A percentile compares a stretch with the other conserved stretches of the same genome.
Conservation (phyloP, 2,329 filamentous ascomycete genomes). For the Alternaria conjuncta region DNA sequence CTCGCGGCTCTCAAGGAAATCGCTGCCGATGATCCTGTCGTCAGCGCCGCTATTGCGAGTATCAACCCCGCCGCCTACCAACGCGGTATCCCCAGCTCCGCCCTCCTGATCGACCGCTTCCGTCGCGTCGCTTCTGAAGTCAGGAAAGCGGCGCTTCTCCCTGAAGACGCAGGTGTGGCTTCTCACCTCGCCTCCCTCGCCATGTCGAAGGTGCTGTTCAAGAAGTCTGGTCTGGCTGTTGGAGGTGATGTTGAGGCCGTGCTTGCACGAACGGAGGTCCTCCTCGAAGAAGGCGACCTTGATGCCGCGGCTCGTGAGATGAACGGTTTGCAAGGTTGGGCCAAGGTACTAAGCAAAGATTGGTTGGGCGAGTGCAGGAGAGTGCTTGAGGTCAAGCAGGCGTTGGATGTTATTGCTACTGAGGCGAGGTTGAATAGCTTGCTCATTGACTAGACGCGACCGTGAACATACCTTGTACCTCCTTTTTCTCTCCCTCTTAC, state of each 20-base stretch:
- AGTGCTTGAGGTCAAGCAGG: slow-evolving; percentile 94
- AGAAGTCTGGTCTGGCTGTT: slow-evolving; percentile 77
- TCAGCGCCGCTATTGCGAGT: slow-evolving; percentile 92
- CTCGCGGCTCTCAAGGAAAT: slow-evolving; percentile 95
- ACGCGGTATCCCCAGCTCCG: slow-evolving; percentile 80
- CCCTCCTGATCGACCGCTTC: slow-evolving; percentile 94
- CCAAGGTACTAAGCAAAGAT: slow-evolving; percentile 90
- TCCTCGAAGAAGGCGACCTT: slow-evolving; percentile 90
- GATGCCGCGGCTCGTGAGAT: slow-evolving; percentile 93
- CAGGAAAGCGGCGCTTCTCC: slow-evolving; percentile 89
- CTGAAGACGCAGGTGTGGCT: slow-evolving; percentile 91
- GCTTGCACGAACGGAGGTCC: slow-evolving; percentile 84
- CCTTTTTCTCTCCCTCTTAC: not conserved
- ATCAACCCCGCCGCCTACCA: slow-evolving; percentile 96
- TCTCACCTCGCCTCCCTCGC: slow-evolving; percentile 90
- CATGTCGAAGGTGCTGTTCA: slow-evolving; percentile 93
- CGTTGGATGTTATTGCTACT: slow-evolving; percentile 90
- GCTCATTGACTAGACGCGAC: slow-evolving; percentile 68
- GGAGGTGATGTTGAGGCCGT: slow-evolving; percentile 94
- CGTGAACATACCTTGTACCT: not conserved
- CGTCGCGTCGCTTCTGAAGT: slow-evolving; percentile 90
- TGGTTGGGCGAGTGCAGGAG: slow-evolving; percentile 91
- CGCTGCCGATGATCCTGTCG: slow-evolving; percentile 85
- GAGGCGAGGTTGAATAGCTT: slow-evolving; percentile 89
- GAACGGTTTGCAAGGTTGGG: slow-evolving; percentile 92